Base-by-base conservation (phyloP, 2,329 filamentous ascomycete genomes). In the Aureobasidium sp. region DNA sequence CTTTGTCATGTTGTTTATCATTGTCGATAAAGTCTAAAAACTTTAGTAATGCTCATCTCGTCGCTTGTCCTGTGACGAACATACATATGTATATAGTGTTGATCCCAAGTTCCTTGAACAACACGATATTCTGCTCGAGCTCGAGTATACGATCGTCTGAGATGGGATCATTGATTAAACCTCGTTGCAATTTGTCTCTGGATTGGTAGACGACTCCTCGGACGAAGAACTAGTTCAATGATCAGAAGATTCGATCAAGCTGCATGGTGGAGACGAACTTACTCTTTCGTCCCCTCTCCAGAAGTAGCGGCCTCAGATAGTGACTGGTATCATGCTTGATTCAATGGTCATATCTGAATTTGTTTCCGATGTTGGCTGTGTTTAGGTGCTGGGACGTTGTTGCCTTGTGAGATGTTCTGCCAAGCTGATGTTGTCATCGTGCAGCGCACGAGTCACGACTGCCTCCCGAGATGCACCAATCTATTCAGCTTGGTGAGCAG, bases 71-170 rank as follows among this genome's bases (percentile, higher is more conserved):
- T 5, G 19, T 29, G 47, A 62, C 63, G n/a, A 29, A 65, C 63
- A 63, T 4, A 65, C 63, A 63, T 3, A 63, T 54, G 33, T 48
- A 59, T 1, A 65, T 37, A 14, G 63, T 65, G 39, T 65, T 65
- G 5, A 65, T 24, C 2, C 63, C 63, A 27, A 65, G 62, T 47
- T 65, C 62, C 24, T 48, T 57, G 53, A 65, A 62, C 8, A 63
- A 31, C 12, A 31, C 3, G 27, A 65, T 9, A 37, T 62, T 59
- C 2, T 53, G 52, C 22, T 62, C 11, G 7, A 65, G 31, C 17
- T 52, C 42, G 24, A n/a, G 24, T 6, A 63, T 33, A 11, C 60
- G 33, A 11, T 63, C 62, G 31, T 63, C 63, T n/a, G 57, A 22
- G 5, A 65, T 44, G 15, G 63, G 58, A 37, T 65, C 62, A 14